Evolutionary conservation across 768 basidiomycete species (phyloP).

Genomic region (Pleurotus giganteus): DNA sequence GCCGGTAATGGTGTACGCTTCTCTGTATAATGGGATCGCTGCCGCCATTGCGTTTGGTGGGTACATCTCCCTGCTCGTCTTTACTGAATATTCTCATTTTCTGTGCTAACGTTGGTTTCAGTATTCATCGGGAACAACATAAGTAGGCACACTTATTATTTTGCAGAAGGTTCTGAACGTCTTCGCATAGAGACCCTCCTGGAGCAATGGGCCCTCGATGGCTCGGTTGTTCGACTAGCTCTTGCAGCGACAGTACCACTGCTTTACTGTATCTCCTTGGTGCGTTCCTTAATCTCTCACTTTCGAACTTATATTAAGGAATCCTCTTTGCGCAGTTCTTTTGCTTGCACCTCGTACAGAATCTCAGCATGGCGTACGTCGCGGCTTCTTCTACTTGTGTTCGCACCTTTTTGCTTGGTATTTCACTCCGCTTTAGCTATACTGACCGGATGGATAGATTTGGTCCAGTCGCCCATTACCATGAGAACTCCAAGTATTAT

Average conservation of each 20-base stretch:
- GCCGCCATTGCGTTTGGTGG: constrained; percentile 54
- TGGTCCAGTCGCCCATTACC: constrained; percentile 79
- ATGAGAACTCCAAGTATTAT: constrained; percentile 80
- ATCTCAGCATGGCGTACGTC: constrained; percentile 62
- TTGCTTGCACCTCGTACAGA: constrained; percentile 64
- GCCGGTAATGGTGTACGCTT: constrained; percentile 51
- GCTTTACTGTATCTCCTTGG: constrained; percentile 72
- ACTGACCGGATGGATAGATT: no score
- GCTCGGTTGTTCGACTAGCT: constrained; percentile 54
- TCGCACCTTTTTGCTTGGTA: constrained; percentile 40
- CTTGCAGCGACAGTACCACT: constrained; percentile 60
- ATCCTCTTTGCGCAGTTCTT: constrained; percentile 53
- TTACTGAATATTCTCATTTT: constrained; percentile 16
- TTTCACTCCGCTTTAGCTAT: no score
- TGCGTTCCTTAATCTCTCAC: constrained; percentile 22
- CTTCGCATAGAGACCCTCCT: constrained; percentile 41
- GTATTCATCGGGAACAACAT: constrained; percentile 67
- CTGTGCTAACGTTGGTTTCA: constrained; percentile 39
- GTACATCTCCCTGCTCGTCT: constrained; percentile 35
- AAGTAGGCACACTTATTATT: constrained; percentile 29
- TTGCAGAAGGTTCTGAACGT: background rate
- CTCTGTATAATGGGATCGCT: constrained; percentile 63
- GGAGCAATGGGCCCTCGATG: constrained; percentile 65
- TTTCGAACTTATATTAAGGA: constrained; percentile 21
- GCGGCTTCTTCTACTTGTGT: constrained; percentile 11